These are phyloP conservation scores for Penicillium nucicola DNA, from an alignment of 495 filamentous ascomycete species.

Conservation along the genomic window DNA sequence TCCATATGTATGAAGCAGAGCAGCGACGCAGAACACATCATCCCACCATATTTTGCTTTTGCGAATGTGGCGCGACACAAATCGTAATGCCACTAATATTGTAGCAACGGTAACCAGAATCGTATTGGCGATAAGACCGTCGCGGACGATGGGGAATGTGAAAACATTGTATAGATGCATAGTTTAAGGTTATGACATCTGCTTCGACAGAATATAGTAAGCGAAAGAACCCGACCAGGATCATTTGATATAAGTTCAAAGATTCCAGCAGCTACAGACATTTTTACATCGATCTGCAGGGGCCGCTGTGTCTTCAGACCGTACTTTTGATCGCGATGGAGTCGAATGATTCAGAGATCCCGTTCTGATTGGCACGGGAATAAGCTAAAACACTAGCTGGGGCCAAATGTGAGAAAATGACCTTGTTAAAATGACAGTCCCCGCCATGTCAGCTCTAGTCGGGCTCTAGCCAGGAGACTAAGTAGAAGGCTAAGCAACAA, in stretches of 20 bases:
- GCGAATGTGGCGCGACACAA: constrained; percentile 15
- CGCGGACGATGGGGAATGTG: constrained; percentile 13
- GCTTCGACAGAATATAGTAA: background rate
- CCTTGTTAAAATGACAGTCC: background rate
- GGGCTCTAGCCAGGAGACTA: background rate
- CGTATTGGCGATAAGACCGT: constrained; percentile 23
- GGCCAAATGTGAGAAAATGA: background rate
- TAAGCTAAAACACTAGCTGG: background rate
- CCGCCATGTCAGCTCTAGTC: background rate
- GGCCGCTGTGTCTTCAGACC: background rate
- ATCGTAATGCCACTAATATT: constrained; percentile 12
- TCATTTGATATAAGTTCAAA: too few species aligned
- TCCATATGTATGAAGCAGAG: constrained; percentile 17
- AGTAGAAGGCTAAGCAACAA: too few species aligned
- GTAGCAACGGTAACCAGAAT: constrained; percentile 16
- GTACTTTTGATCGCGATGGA: background rate
- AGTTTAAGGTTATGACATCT: background rate
- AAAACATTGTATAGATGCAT: constrained; percentile 23
- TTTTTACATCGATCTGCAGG: too few species aligned
- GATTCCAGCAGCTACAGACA: too few species aligned
- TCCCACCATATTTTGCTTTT: constrained; percentile 20
- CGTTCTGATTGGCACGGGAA: background rate
- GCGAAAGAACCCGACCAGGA: too few species aligned
- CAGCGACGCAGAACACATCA: constrained; percentile 14
- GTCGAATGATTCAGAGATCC: background rate